Base-by-base conservation (phyloP, 1,284 basidiomycete genomes). In the Laetiporus sulphureus region DNA sequence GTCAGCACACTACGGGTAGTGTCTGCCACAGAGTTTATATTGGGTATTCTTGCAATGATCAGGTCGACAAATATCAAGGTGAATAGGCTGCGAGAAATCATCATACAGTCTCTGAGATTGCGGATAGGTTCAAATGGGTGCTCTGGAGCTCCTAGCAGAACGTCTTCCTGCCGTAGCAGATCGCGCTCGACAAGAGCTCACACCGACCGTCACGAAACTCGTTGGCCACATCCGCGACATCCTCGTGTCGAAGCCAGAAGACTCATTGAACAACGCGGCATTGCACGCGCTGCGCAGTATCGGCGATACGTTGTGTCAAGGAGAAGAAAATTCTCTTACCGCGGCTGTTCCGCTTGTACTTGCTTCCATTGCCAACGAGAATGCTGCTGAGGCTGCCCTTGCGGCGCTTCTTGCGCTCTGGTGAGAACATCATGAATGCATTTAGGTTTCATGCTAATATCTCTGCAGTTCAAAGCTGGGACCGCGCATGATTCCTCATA, bases 401-500 rank as follows among this genome's bases (percentile, higher is more conserved):
- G n/a, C n/a, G n/a, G n/a, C n/a, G n/a, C n/a, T n/a, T n/a, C n/a
- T n/a, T n/a, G n/a, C n/a, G n/a, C n/a, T n/a, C n/a, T n/a, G n/a
- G n/a, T n/a, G n/a, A n/a, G n/a, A n/a, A n/a, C n/a, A n/a, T n/a
- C n/a, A n/a, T n/a, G n/a, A n/a, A n/a, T n/a, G n/a, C n/a, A n/a
- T n/a, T n/a, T n/a, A n/a, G n/a, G n/a, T n/a, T n/a, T n/a, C n/a
- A n/a, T n/a, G n/a, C n/a, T n/a, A n/a, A n/a, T n/a, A n/a, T n/a
- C n/a, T n/a, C 27, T 29, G 29, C 49, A 91, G 89, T 18, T 62
- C 70, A 15, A 82, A 80, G 41, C 73, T 94, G n/a, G 90, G 88
- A 0, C 89, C 91, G 16, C 81, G 92, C 0, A 71, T 90, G 37
- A 90, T 96, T 38, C 89, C 92, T 5, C 75, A 79, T 63, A 83